Evolutionary conservation across 1,284 basidiomycete species (phyloP).

Genomic region (Laetiporus sulphureus): DNA sequence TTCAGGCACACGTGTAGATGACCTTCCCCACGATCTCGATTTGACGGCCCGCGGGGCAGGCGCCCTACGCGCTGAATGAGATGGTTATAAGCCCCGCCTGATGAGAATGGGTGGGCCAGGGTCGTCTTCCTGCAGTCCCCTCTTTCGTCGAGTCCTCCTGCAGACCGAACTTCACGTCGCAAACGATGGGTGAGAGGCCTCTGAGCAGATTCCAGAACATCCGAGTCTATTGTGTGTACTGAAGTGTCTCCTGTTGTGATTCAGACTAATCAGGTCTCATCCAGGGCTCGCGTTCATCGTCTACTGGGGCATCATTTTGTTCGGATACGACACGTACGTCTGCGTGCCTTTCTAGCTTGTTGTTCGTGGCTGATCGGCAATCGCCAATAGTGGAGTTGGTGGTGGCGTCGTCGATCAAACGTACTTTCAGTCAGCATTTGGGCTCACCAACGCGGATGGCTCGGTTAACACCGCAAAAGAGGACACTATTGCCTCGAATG

Average conservation of each 20-base stretch:
- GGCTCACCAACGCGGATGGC: conserved; percentile 39
- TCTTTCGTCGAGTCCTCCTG: conserved; percentile 8
- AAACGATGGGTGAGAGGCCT: conserved; percentile 9
- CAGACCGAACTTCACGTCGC: neutral
- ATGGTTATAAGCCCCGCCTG: conserved; percentile 7
- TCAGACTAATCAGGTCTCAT: too few relatives aligned
- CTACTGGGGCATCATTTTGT: conserved; percentile 75
- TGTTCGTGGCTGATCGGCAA: neutral
- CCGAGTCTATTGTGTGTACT: conserved; percentile 49
- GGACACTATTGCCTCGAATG: conserved; percentile 50
- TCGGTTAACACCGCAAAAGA: conserved; percentile 26
- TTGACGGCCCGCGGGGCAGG: conserved; percentile 12
- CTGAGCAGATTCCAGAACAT: conserved; percentile 39
- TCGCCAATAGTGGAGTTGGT: conserved; percentile 38
- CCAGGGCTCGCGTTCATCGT: conserved; percentile 64
- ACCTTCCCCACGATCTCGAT: conserved; percentile 19
- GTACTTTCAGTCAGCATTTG: conserved; percentile 60
- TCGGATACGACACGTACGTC: conserved; percentile 70
- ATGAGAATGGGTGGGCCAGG: neutral
- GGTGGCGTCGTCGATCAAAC: conserved; percentile 60
- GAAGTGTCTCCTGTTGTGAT: conserved; percentile 3
- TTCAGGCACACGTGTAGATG: conserved; percentile 13
- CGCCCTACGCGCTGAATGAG: conserved; percentile 2
- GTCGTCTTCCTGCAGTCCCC: conserved; percentile 6
- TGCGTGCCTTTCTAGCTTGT: neutral